Conservation (phyloP, 129 eudicot species). For the Chrysanthemum lavandulifolium region DNA sequence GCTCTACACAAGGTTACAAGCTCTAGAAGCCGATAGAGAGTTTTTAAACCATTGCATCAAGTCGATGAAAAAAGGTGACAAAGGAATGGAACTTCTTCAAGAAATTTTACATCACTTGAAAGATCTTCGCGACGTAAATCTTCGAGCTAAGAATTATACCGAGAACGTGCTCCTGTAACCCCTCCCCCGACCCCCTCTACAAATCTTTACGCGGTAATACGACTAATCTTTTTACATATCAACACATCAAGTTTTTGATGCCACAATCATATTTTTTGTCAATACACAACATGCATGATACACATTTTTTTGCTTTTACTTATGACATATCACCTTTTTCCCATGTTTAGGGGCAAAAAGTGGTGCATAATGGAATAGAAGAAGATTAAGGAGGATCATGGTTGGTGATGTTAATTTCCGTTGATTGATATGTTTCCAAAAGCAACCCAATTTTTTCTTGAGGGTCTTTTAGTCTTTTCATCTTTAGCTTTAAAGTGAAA, state of each 20-base stretch:
- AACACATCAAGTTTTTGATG: not conserved
- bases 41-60: conserved; percentile 50
- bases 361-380: conserved; percentile 16
- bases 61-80: conserved; percentile 50
- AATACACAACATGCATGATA: not conserved
- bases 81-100: conserved; percentile 49
- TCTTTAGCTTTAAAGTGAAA: conserved; percentile 25
- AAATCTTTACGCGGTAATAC: not conserved
- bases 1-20: conserved; percentile 49
- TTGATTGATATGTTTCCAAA: conserved; percentile 15
- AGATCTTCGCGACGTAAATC: conserved; percentile 31
- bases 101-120: conserved; percentile 55
- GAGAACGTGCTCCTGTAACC: conserved; percentile 14
- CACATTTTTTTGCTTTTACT: not conserved
- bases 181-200: not conserved
- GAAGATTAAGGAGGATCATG: conserved; percentile 7
- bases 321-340: not conserved
- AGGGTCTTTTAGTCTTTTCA: conserved; percentile 23
- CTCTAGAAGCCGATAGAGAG: conserved; percentile 59
- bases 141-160: conserved; percentile 24
- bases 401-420: conserved; percentile 18
- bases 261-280: not conserved
- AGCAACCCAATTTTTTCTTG: conserved; percentile 11
- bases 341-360: conserved; percentile 22
- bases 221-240: not conserved